These are phyloP conservation scores for Parafenestella ontariensis DNA, from an alignment of 2,329 filamentous ascomycete species.

Conservation along the genomic window DNA sequence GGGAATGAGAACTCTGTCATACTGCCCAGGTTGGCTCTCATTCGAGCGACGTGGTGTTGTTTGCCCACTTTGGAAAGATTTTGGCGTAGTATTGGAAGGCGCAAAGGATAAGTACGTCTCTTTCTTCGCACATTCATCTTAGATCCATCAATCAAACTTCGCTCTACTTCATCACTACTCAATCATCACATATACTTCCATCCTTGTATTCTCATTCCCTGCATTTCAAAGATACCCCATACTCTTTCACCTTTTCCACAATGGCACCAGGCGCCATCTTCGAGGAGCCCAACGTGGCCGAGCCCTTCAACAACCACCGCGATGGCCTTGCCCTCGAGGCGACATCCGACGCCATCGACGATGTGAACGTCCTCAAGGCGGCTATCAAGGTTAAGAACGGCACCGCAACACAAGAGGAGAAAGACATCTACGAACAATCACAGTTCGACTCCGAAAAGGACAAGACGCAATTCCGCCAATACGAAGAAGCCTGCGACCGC, in stretches of 20 bases:
- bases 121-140: conserved; percentile 9
- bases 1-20: conserved; percentile 24
- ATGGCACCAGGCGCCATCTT: conserved; percentile 57
- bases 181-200: conserved; percentile 1
- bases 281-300: conserved; percentile 52
- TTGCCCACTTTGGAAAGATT: conserved; percentile 12
- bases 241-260: conserved; percentile 19
- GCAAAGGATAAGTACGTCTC: conserved; percentile 32
- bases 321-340: conserved; percentile 66
- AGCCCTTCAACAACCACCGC: conserved; percentile 57
- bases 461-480: conserved; percentile 82
- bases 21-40: conserved; percentile 29
- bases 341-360: conserved; percentile 65
- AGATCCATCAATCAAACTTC: conserved; percentile 9
- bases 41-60: conserved; percentile 14
- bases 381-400: conserved; percentile 59
- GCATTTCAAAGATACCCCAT: conserved; percentile 27
- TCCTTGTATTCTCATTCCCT: background rate
- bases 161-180: background rate
- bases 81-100: conserved; percentile 8
- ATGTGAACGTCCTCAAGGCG: conserved; percentile 66
- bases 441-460: conserved; percentile 78
- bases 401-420: conserved; percentile 53
- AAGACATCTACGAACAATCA: conserved; percentile 63
- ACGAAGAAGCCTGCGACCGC: conserved; percentile 80